Base-by-base conservation (phyloP, 768 basidiomycete species). In the Asterophora parasitica region DNA sequence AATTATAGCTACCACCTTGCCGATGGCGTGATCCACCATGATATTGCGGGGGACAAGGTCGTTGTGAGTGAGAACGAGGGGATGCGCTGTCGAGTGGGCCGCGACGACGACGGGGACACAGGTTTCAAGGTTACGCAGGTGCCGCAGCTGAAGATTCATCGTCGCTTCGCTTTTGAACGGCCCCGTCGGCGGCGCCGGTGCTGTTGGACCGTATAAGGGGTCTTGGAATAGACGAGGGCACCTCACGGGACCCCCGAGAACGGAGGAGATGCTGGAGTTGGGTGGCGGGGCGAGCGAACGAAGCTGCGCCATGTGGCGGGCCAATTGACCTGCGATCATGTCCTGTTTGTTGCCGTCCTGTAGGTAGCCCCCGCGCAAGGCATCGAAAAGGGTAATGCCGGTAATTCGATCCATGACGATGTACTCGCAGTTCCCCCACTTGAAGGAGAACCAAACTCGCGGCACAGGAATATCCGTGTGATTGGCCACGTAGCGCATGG, bases 391-490 rank as follows among this genome's bases (percentile, higher is more conserved):
- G 9, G 8, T 9, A 10, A 31, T 31, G 9, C 30, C 30, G 12
- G 8, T 27, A 20, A 51, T 38, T 26, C 53, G 42, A 40, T 45
- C 44, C 52, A 53, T 53, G 38, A 53, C 47, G 32, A 49, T 42
- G 37, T 53, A 53, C 13, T 46, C 38, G 11, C 9, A 17, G 4
- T 27, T 36, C 15, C 17, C 19, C 52, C 52, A 53, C 26, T 35
- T 20, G 43, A 50, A 53, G 32, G 32, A 41, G 15, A 53, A 43
- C 48, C 51, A 56, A 12, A 48, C 51, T 35, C 51, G 45, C 30
- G 54, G 54, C n/a, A 55, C 54, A 17, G 51, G 51, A 17, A 53
- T 53, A 31, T 39, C 36, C 13, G 54, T 56, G 32, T 50, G 48
- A 19, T 43, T 44, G 19, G 51, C 48, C 16, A 56, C 54, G 46